Conservation (phyloP, 805 yeast genomes). For the Scheffersomyces amazonensis region DNA sequence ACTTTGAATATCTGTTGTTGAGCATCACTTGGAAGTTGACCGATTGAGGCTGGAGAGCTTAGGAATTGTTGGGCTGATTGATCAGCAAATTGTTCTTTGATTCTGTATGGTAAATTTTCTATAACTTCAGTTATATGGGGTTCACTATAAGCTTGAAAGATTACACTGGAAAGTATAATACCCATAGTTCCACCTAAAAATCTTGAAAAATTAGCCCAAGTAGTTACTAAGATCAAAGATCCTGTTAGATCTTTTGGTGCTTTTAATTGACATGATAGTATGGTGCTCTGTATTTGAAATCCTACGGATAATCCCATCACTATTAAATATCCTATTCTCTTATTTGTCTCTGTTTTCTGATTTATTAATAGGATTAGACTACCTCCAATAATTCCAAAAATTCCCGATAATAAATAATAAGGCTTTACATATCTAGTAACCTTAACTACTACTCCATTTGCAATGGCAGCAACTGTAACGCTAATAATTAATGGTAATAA, state of each 20-base stretch:
- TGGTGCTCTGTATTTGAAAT: slow-evolving; percentile 32
- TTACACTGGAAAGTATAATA: slow-evolving; percentile 28
- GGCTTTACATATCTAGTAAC: slow-evolving; percentile 27
- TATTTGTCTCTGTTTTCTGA: slow-evolving; percentile 15
- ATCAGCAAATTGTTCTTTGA: slow-evolving; percentile 4
- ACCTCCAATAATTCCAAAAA: slow-evolving; percentile 30
- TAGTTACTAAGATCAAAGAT: slow-evolving; percentile 31
- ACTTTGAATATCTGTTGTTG: slow-evolving; percentile 21
- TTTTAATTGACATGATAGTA: slow-evolving; percentile 32
- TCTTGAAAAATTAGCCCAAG: slow-evolving; percentile 29
- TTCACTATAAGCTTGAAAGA: slow-evolving; percentile 20
- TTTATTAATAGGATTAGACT: slow-evolving; percentile 29
- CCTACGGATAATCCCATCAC: slow-evolving; percentile 34
- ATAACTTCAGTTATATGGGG: slow-evolving; percentile 11
- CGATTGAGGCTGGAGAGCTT: slow-evolving; percentile 14
- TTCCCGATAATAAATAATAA: slow-evolving; percentile 25
- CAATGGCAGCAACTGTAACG: slow-evolving; percentile 28
- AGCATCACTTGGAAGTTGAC: slow-evolving; percentile 19
- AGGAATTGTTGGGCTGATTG: slow-evolving; percentile 13
- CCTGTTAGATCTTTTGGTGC: slow-evolving; percentile 36
- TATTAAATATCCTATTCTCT: slow-evolving; percentile 31
- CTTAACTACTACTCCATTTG: slow-evolving; percentile 29
- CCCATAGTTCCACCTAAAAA: slow-evolving; percentile 32
- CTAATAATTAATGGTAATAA: slow-evolving; percentile 32
- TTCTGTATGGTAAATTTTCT: slow-evolving; percentile 1